Conservation (phyloP, 768 basidiomycete genomes). For the Galerina marginata region DNA sequence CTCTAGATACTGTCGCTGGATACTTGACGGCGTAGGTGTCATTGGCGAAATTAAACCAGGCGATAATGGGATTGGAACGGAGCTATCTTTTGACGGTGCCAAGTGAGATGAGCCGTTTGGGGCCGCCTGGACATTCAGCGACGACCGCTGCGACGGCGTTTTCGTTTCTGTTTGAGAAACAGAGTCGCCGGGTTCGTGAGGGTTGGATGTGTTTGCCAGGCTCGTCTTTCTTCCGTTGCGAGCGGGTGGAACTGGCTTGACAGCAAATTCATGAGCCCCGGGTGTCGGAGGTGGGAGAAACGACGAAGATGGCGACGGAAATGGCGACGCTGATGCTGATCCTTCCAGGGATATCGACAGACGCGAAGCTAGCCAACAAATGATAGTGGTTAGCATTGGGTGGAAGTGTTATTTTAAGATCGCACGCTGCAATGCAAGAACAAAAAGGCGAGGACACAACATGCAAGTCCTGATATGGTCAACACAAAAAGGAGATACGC, state of each 20-base stretch:
- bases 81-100: constrained; percentile 6
- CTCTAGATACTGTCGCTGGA: constrained; percentile 26
- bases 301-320: constrained; percentile 69
- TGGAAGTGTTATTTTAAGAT: constrained; percentile 16
- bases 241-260: constrained; percentile 43
- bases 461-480: neutral
- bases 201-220: constrained; percentile 16
- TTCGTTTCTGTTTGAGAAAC: neutral
- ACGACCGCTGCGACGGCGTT: constrained; percentile 5
- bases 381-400: constrained; percentile 6
- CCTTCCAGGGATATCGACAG: constrained; percentile 46
- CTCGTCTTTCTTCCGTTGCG: constrained; percentile 31
- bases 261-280: constrained; percentile 70
- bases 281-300: constrained; percentile 74
- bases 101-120: constrained; percentile 9
- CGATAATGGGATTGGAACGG: constrained; percentile 7
- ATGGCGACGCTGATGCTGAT: constrained; percentile 48
- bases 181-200: constrained; percentile 4
- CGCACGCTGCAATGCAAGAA: neutral
- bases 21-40: constrained; percentile 29
- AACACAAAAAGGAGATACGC: no score
- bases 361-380: constrained; percentile 21
- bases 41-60: constrained; percentile 26
- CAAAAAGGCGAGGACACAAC: constrained; percentile 9
- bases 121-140: constrained; percentile 4